Evolutionary conservation across 352 stramenopile genomes (phyloP), one percentile per base, ranked within the genome.

Genomic region (Globisporangium echinulatum): DNA sequence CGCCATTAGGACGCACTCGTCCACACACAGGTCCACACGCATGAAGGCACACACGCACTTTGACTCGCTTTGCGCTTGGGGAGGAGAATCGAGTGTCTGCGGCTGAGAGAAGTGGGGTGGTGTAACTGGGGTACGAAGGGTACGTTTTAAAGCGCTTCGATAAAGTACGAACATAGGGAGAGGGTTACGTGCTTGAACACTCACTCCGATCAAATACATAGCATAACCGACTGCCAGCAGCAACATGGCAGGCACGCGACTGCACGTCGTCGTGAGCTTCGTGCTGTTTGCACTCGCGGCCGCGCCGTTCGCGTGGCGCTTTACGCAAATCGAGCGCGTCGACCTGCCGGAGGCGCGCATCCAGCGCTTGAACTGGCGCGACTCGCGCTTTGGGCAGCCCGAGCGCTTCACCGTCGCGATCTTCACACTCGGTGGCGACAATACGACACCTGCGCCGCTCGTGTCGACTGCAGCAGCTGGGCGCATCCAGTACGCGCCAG

Each of bases 241-340:
- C 19, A 71, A 53, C 7, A 92, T 92, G 82, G 80, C 75, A 36
- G 82, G 80, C 55, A 90, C 82, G 39, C 74, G 83, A 51, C 68
- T 92, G 59, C 77, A 88, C 55, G 85, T 92, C 62, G 82, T 92
- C 25, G 76, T 71, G 54, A 75, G 73, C 54, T 90, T 92, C 67
- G 77, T 85, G 68, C 59, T 88, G 52, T 90, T 90, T 67, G 70
- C 72, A 64, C 71, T 87, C 53, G 68, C 82, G 42, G 73, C 71
- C 49, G 68, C 80, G 52, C 80, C 82, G 40, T 64, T 88, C 54
- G 82, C 82, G 17, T 90, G 72, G 72, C 71, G 76, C 50, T 67
- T 88, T 54, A 92, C 81, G 54, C 77, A 82, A 37, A 79, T 92
- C 53, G 66, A 90, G 70, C 82, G 82, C 49, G 67, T 77, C 40